Evolutionary conservation across 1,284 basidiomycete genomes (phyloP).

Genomic region (Trametes polyzona): DNA sequence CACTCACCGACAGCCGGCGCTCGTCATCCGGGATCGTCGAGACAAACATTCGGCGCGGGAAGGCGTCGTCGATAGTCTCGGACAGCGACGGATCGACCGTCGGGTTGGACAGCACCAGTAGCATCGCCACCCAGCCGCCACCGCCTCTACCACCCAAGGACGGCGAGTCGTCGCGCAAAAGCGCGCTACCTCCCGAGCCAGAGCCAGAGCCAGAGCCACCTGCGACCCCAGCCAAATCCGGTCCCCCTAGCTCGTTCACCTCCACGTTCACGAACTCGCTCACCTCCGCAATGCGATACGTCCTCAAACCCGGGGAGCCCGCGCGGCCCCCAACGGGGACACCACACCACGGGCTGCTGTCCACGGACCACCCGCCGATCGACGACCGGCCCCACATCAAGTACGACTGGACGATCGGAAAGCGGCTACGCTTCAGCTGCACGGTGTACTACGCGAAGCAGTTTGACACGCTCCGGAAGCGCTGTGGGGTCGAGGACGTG

Average conservation of each 20-base stretch:
- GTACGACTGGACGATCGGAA: conserved; percentile 77
- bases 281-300: conserved; percentile 58
- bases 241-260: conserved; percentile 41
- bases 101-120: conserved; percentile 30
- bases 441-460: conserved; percentile 81
- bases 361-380: conserved; percentile 47
- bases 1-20: conserved; percentile 25
- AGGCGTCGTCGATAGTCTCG: conserved; percentile 43
- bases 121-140: conserved; percentile 25
- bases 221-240: conserved; percentile 13
- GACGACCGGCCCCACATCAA: conserved; percentile 79
- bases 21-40: conserved; percentile 40
- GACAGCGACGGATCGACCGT: conserved; percentile 45
- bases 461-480: conserved; percentile 65
- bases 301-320: conserved; percentile 46
- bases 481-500: conserved; percentile 68
- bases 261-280: conserved; percentile 56
- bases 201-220: conserved; percentile 11
- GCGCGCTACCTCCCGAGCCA: background rate
- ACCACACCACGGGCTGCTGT: conserved; percentile 29
- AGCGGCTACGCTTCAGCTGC: conserved; percentile 73
- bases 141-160: conserved; percentile 27
- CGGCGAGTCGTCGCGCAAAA: background rate
- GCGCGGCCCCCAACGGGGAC: conserved; percentile 29
- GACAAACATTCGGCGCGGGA: conserved; percentile 43